Evolutionary conservation across 805 yeast genomes (phyloP), one percentile per base, ranked within the genome.

Genomic region (Saturnispora hagleri): DNA sequence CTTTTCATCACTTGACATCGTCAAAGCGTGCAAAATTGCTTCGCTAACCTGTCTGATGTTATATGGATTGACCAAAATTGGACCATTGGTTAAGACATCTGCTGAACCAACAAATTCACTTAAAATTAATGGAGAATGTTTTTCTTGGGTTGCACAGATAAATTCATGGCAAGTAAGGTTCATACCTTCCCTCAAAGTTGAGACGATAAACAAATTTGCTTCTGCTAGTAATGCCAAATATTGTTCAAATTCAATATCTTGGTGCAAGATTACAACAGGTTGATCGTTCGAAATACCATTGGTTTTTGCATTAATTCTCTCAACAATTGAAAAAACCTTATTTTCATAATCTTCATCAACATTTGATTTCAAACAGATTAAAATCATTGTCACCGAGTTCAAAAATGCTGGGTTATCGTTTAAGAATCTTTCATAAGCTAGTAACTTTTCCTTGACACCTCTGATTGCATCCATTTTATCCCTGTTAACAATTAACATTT

Each of bases 51-150:
- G 77, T 44, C 73, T 76, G 28, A 77, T 73, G 66, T 89, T 91
- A 95, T 97, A 93, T 2, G 99, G 99, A 61, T 93, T 93, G 36
- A 91, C 82, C 36, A 89, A 66, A 3, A 86, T 55, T 3, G 96
- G 83, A 12, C 95, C 90, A 26, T 78, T 69, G 13, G 74, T 73
- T 51, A 93, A 72, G 5, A 91, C 80, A 5, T 84, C 76, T 0
- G 98, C 96, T 10, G 96, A 86, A 1, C 99, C 99, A 1, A 97
- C 89, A 60, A 93, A 93, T 66, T 93, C 99, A 38, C 96, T 86
- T 51, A 93, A 68, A 45, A 93, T 76, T 55, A 91, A 74, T 1
- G 97, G 96, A 0, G 96, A 84, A 57, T 84, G 82, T 53, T 79
- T 79, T 42, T 77, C 80, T 22, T 73, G 69, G 1, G 93, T 79